phyloP scores from a whole-genome alignment of 2,329 filamentous ascomycete species.

The Cladosporium sp. region DNA sequence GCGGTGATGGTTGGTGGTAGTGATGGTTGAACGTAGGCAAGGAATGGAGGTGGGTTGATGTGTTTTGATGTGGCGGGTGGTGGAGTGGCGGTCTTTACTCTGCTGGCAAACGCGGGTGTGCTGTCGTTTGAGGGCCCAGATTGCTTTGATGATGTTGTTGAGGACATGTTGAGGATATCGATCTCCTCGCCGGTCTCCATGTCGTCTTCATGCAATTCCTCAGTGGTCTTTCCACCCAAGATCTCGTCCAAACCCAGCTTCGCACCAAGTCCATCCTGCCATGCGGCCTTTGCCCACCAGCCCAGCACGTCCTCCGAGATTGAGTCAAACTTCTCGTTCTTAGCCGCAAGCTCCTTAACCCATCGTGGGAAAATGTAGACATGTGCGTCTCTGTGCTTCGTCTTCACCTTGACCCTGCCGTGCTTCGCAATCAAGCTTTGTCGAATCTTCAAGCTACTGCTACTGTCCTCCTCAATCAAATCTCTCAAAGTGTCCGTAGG shows the following conservation, averaged over 20 bases:
- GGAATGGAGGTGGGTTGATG: slow-evolving; percentile 48
- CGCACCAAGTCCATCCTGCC: slow-evolving; percentile 75
- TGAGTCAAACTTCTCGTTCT: slow-evolving; percentile 78
- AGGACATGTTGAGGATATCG: slow-evolving; percentile 36
- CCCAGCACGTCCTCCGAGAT: slow-evolving; percentile 88
- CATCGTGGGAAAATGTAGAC: slow-evolving; percentile 92
- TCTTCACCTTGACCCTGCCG: slow-evolving; percentile 73
- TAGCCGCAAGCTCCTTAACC: slow-evolving; percentile 77
- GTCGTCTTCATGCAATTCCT: slow-evolving; percentile 26
- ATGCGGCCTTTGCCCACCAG: slow-evolving; percentile 92
- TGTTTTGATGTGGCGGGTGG: slow-evolving; percentile 10
- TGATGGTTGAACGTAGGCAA: slow-evolving; percentile 75
- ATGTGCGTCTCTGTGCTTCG: slow-evolving; percentile 82
- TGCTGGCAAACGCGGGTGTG: slow-evolving; percentile 27
- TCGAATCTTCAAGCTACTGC: slow-evolving; percentile 68
- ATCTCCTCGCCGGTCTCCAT: slow-evolving; percentile 49
- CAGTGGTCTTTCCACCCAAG: slow-evolving; percentile 44
- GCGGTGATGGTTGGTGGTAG: slow-evolving; percentile 13
- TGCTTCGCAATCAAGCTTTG: slow-evolving; percentile 70
- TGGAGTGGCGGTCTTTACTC: slow-evolving; percentile 22
- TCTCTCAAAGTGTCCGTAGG: slow-evolving; percentile 88
- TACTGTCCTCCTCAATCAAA: slow-evolving; percentile 66
- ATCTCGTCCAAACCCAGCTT: slow-evolving; percentile 72
- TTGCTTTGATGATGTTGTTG: slow-evolving; percentile 37
- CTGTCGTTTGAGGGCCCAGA: slow-evolving; percentile 3